Percentiles rank a stretch among this genome's conserved stretches.
phyloP scores from a whole-genome alignment of 2,329 filamentous ascomycete genomes.

The Penicillium freii region DNA sequence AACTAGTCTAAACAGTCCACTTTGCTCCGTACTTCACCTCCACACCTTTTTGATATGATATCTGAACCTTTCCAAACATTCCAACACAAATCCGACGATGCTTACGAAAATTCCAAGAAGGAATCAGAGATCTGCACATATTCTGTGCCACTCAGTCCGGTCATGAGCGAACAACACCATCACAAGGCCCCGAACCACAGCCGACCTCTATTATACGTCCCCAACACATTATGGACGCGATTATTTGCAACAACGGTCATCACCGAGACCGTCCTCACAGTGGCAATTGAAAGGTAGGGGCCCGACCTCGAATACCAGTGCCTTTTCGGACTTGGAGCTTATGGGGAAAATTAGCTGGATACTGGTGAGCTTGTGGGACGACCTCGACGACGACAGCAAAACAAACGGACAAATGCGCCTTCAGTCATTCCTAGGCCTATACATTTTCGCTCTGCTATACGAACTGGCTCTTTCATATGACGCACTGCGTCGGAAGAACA shows the following conservation, averaged over 20 bases:
- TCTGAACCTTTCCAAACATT: neutral
- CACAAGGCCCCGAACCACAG: constrained; percentile 6
- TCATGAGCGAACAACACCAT: constrained; percentile 1
- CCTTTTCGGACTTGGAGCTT: neutral
- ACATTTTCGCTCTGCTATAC: constrained; percentile 22
- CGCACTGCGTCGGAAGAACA: constrained; percentile 20
- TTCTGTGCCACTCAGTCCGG: neutral
- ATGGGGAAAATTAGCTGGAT: constrained; percentile 16
- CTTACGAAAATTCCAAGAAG: neutral
- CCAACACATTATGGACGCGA: constrained; percentile 21
- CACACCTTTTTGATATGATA: neutral
- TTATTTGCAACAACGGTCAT: constrained; percentile 16
- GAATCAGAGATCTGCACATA: neutral
- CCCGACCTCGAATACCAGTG: neutral
- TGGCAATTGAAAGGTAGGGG: constrained; percentile 21
- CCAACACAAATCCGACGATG: neutral
- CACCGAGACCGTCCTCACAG: constrained; percentile 18
- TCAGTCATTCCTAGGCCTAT: constrained; percentile 22
- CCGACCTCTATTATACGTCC: constrained; percentile 14
- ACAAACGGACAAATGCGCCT: constrained; percentile 12
- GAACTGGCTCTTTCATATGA: constrained; percentile 22
- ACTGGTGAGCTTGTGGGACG: constrained; percentile 17
- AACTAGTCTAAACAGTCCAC: neutral
- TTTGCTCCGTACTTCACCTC: neutral
- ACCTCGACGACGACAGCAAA: constrained; percentile 11